phyloP scores from a whole-genome alignment of 495 filamentous ascomycete species.

The Aspergillus cavernicola region DNA sequence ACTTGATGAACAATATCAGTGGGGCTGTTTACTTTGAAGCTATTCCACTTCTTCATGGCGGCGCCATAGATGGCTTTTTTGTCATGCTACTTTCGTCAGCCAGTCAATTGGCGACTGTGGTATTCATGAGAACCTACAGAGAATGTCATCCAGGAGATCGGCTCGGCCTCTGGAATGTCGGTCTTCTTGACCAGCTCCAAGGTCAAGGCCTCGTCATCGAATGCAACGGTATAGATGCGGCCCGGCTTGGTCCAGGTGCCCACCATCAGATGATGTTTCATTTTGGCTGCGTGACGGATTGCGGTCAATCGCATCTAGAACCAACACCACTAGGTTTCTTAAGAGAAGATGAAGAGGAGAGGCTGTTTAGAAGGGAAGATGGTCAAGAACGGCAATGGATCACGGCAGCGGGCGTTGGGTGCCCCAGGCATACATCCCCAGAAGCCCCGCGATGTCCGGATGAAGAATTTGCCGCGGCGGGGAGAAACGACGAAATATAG shows the following conservation, averaged over 20 bases:
- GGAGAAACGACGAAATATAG: no score
- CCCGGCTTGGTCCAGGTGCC: slow-evolving; percentile 82
- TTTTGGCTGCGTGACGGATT: slow-evolving; percentile 32
- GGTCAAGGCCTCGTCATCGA: slow-evolving; percentile 71
- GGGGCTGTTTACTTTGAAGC: slow-evolving; percentile 71
- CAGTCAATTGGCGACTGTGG: not conserved
- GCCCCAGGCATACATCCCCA: slow-evolving; percentile 7
- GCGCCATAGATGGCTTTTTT: slow-evolving; percentile 83
- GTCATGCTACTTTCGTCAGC: slow-evolving; percentile 49
- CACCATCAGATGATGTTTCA: slow-evolving; percentile 79
- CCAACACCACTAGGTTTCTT: not conserved
- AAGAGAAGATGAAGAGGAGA: slow-evolving; percentile 5
- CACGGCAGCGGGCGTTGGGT: slow-evolving; percentile 6
- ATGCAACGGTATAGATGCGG: slow-evolving; percentile 78
- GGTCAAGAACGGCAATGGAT: slow-evolving; percentile 11
- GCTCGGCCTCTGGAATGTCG: slow-evolving; percentile 72
- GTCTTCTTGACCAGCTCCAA: slow-evolving; percentile 73
- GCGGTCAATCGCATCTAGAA: slow-evolving; percentile 2
- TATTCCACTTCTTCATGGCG: slow-evolving; percentile 86
- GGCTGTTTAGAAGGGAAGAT: not conserved
- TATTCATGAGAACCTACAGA: slow-evolving; percentile 46
- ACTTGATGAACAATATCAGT: slow-evolving; percentile 71
- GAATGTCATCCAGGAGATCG: slow-evolving; percentile 89
- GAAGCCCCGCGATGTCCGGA: slow-evolving; percentile 11
- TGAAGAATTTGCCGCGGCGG: slow-evolving; percentile 10